Evolutionary conservation across 2,329 filamentous ascomycete genomes (phyloP), one percentile per base, ranked within the genome.

Genomic region (Ceratocystis variospora): DNA sequence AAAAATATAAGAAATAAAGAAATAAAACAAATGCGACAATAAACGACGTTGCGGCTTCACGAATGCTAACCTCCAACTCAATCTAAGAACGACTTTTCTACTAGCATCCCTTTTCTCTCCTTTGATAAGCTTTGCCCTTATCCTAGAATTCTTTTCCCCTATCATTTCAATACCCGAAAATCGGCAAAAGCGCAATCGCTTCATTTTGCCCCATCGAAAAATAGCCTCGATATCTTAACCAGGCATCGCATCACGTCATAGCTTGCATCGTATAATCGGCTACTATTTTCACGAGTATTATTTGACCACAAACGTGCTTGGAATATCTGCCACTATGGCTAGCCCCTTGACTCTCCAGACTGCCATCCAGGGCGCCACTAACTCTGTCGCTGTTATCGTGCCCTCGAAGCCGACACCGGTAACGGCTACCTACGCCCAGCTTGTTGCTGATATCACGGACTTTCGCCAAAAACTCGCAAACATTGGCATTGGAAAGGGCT

Each of bases 381-480:
- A 74, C 68, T 74, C 79, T 25, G 75, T 77, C 67, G 89, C 89
- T 68, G 79, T 94, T 74, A 89, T 94, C 73, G 80, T 94, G 62
- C 89, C 89, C 37, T 83, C 82, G 67, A 84, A 83, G 70, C 79
- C 84, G 5, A 73, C 75, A 5, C 77, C 86, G 68, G 79, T 90
- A 68, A 82, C 80, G n/a, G 79, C 90, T 69, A 87, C 87, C 48
- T 93, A 90, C 78, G 76, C 80, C 69, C 81, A 85, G 72, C 83
- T 95, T 64, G 75, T 81, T 64, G 74, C 80, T 68, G 86, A 92
- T 72, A 82, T 90, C 66, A 76, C 79, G 55, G 77, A 81, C 17
- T 93, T 94, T 78, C 90, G 94, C 78, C 79, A 80, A 73, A 89
- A 90, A 76, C 84, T 95, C 69, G 89, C 90, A 28, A 80, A 81